Percentiles rank a stretch among this genome's conserved stretches.
Evolutionary conservation across 768 basidiomycete genomes (phyloP).

Genomic region (Rhodotorula paludigena): DNA sequence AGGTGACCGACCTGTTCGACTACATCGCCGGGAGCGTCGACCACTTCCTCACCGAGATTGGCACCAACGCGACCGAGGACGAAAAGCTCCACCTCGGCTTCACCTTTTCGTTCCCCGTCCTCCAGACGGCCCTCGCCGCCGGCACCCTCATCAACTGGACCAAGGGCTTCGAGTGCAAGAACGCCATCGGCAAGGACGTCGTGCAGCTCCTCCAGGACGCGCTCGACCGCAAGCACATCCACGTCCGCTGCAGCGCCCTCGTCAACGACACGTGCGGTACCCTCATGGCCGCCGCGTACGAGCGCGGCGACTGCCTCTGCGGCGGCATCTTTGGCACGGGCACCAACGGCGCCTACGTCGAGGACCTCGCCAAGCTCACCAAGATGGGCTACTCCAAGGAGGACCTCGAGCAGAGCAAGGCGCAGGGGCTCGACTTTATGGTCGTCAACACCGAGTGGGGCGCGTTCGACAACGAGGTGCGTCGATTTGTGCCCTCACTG

Average conservation of each 20-base stretch:
- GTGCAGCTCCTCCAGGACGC: constrained; percentile 86
- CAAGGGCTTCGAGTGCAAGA: constrained; percentile 78
- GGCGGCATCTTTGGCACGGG: constrained; percentile 93
- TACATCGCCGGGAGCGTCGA: constrained; percentile 97
- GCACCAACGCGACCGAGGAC: constrained; percentile 46
- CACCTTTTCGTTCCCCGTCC: constrained; percentile 80
- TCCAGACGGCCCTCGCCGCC: constrained; percentile 84
- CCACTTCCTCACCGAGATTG: constrained; percentile 73
- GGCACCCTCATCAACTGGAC: constrained; percentile 75
- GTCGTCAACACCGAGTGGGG: constrained; percentile 98
- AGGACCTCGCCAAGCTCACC: constrained; percentile 73
- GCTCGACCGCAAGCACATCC: constrained; percentile 83
- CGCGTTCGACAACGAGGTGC: constrained; percentile 86
- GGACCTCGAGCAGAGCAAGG: constrained; percentile 48
- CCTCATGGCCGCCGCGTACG: constrained; percentile 84
- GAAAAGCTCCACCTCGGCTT: constrained; percentile 66
- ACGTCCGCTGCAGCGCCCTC: constrained; percentile 82
- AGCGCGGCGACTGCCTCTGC: constrained; percentile 80
- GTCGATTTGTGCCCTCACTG: constrained; percentile 30
- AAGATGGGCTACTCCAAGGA: constrained; percentile 61
- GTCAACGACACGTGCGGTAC: constrained; percentile 98
- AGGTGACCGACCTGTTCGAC: constrained; percentile 82
- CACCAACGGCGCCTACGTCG: constrained; percentile 96
- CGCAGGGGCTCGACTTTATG: constrained; percentile 59
- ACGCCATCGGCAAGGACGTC: constrained; percentile 82